Evolutionary conservation across 2,329 filamentous ascomycete species (phyloP).

Genomic region (Ophiostoma himal-ulmi): DNA sequence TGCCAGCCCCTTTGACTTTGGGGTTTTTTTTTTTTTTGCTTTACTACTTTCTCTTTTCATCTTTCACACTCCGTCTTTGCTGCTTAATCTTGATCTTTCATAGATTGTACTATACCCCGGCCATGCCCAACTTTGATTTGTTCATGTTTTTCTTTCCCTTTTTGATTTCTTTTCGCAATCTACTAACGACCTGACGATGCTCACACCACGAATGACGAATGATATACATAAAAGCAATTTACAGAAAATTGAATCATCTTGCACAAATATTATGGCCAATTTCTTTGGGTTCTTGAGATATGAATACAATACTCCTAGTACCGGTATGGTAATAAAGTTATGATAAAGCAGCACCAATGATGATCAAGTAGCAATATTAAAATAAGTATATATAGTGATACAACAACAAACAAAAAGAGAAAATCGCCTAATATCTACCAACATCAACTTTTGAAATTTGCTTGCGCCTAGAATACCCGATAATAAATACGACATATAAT

Average conservation of each 20-base stretch:
- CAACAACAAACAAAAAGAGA: background rate
- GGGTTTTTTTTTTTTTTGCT: background rate
- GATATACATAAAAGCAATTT: background rate
- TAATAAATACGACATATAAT: background rate
- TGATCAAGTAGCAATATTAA: background rate
- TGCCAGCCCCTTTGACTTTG: no score
- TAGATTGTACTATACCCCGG: slow-evolving; percentile 6
- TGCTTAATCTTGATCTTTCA: background rate
- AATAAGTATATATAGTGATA: background rate
- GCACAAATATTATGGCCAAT: background rate
- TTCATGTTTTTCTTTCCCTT: background rate
- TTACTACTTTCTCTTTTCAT: background rate
- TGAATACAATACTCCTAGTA: background rate
- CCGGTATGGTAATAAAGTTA: background rate
- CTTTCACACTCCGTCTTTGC: background rate
- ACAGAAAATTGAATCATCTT: background rate
- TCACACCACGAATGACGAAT: background rate
- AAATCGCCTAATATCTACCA: background rate
- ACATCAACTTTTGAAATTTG: background rate
- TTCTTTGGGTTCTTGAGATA: background rate
- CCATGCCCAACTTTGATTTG: background rate
- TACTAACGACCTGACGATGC: background rate
- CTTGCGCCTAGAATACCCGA: background rate
- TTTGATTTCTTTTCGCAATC: background rate
- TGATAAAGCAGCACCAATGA: background rate